Evolutionary conservation across 139 green algal genomes (phyloP), one percentile per base, ranked within the genome.

Genomic region (Zygnema circumcarinatum): DNA sequence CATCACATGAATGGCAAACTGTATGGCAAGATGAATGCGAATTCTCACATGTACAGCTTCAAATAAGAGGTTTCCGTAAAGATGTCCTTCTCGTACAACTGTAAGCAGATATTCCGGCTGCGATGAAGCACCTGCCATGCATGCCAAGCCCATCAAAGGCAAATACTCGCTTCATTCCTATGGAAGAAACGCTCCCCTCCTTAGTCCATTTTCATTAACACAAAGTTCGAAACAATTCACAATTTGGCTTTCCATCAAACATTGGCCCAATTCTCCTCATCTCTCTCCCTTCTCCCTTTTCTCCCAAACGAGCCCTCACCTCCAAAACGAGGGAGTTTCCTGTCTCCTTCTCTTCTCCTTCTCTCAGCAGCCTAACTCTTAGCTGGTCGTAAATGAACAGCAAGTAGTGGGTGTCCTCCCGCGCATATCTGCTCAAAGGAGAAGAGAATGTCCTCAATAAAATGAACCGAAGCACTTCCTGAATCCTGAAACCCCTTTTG

Each of bases 361-460:
- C 47, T 62, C 47, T 62, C 16, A 78, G 69, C 0, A 84, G 76
- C 40, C 78, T 0, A 0, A 40, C 31, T 0, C 35, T 89, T 25
- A 99, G 76, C 62, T 75, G 53, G 90, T 99, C 96, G 83, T 96
- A 93, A 7, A 96, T 94, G 93, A 97, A 94, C 32, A 98, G 93
- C 68, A 99, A 91, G 91, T 94, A 98, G 92, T 98, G 96, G 0
- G 96, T 99, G 94, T 99, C 96, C 69, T 80, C 79, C 22, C 94
- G 90, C 0, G 96, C 96, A 76, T 99, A 90, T 38, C 83, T 87
- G 81, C 3, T 62, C 16, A n/a, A n/a, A n/a, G n/a, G n/a, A n/a
- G n/a, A n/a, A n/a, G n/a, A n/a, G n/a, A n/a, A n/a, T n/a, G n/a
- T n/a, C n/a, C n/a, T n/a, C n/a, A n/a, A n/a, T n/a, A n/a, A n/a